Evolutionary conservation across 306 rosid genomes (phyloP).

Genomic region (Cucumis sativus): DNA sequence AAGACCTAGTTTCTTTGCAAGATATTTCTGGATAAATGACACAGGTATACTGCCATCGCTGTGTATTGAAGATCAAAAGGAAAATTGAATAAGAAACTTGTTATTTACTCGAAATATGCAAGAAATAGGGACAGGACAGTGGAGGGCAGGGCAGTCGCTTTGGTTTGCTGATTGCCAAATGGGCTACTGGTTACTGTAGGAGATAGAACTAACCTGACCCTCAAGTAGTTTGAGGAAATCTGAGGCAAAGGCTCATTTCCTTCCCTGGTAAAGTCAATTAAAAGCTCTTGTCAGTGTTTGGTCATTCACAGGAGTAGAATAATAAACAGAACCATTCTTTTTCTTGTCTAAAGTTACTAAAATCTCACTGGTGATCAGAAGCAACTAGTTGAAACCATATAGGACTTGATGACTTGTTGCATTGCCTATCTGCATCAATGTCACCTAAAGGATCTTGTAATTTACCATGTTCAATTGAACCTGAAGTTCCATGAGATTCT

Average conservation of each 20-base stretch:
- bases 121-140: not conserved
- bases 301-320: not conserved
- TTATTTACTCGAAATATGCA: not conserved
- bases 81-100: not conserved
- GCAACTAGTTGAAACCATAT: constrained; percentile 96
- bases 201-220: constrained; percentile 54
- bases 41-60: constrained; percentile 82
- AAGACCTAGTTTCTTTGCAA: constrained; percentile 73
- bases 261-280: constrained; percentile 47
- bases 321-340: constrained; percentile 9
- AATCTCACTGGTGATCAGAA: constrained; percentile 23
- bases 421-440: constrained; percentile 29
- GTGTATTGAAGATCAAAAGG: constrained; percentile 1
- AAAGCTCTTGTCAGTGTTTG: not conserved
- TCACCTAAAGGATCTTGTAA: constrained; percentile 20
- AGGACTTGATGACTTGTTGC: constrained; percentile 34
- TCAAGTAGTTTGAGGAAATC: constrained; percentile 67
- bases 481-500: not conserved
- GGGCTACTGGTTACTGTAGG: not conserved
- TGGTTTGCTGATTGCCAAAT: not conserved
- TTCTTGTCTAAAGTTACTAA: not conserved
- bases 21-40: constrained; percentile 75
- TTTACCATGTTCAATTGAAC: not conserved
- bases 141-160: not conserved
- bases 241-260: constrained; percentile 80